phyloP scores from a whole-genome alignment of 1,139 yeast genomes.

The Geotrichum siamense region DNA sequence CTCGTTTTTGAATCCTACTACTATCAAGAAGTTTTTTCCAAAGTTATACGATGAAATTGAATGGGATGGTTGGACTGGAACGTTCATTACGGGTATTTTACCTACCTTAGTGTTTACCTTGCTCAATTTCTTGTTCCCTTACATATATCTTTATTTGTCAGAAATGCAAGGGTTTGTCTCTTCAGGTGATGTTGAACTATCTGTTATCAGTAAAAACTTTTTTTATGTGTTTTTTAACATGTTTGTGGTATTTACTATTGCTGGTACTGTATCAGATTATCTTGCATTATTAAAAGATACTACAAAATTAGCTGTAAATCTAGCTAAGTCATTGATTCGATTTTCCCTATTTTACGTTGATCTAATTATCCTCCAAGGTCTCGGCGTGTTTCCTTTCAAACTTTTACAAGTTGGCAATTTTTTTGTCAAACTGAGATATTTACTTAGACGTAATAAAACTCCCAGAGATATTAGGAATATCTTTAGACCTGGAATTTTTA shows the following conservation, averaged over 20 bases:
- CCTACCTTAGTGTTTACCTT: constrained; percentile 72
- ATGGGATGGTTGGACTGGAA: constrained; percentile 48
- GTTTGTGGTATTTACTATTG: constrained; percentile 74
- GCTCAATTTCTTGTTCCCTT: constrained; percentile 66
- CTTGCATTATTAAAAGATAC: constrained; percentile 67
- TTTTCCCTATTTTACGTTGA: constrained; percentile 75
- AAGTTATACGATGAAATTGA: constrained; percentile 56
- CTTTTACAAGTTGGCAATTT: constrained; percentile 62
- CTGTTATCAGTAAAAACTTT: constrained; percentile 72
- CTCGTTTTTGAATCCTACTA: constrained; percentile 57
- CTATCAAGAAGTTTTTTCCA: constrained; percentile 67
- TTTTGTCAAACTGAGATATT: constrained; percentile 46
- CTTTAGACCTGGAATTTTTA: constrained; percentile 69
- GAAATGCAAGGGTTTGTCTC: constrained; percentile 67
- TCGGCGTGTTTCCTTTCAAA: constrained; percentile 77
- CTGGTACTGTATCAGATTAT: constrained; percentile 46
- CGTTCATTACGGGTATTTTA: constrained; percentile 66
- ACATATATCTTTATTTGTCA: constrained; percentile 63
- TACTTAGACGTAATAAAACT: constrained; percentile 40
- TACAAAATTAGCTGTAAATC: constrained; percentile 66
- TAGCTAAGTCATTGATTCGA: constrained; percentile 64
- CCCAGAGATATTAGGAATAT: constrained; percentile 64
- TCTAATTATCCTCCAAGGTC: constrained; percentile 71
- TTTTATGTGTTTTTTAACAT: constrained; percentile 76
- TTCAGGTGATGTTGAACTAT: constrained; percentile 72